phyloP scores from a whole-genome alignment of 257 asterid species.

The Nicotiana sylvestris region DNA sequence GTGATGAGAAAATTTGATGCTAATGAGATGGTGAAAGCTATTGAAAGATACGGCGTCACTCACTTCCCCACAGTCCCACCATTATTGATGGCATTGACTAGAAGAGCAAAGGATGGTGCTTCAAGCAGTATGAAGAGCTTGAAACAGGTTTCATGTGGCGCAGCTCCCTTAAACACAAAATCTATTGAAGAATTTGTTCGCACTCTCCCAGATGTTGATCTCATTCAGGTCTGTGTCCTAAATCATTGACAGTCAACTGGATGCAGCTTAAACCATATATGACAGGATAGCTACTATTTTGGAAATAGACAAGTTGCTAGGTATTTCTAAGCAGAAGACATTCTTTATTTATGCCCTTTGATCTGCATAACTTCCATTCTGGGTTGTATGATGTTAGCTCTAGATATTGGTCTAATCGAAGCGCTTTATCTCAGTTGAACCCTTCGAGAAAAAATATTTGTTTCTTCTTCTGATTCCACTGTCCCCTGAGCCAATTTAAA shows the following conservation, averaged over 20 bases:
- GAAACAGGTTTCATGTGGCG: conserved; percentile 80
- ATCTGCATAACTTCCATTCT: not conserved
- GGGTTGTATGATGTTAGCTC: not conserved
- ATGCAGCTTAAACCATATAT: not conserved
- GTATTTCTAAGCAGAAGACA: not conserved
- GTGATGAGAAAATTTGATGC: conserved; percentile 58
- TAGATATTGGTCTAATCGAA: not conserved
- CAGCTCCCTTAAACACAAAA: conserved; percentile 53
- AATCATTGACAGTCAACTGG: not conserved
- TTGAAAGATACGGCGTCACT: conserved; percentile 56
- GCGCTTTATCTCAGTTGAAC: not conserved
- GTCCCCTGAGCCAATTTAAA: not conserved
- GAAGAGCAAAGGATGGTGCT: conserved; percentile 37
- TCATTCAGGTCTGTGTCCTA: conserved; percentile 56
- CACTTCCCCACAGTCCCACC: conserved; percentile 74
- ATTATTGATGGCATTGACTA: conserved; percentile 42
- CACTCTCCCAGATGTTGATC: conserved; percentile 63
- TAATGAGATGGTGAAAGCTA: conserved; percentile 57
- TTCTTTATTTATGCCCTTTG: not conserved
- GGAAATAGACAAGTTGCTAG: not conserved
- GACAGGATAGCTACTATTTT: not conserved
- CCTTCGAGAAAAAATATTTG: not conserved
- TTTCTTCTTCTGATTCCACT: not conserved
- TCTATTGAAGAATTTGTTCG: conserved; percentile 45
- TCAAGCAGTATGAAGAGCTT: conserved; percentile 39